phyloP scores from a whole-genome alignment of 2,329 filamentous ascomycete genomes.

The Colletotrichum coccodes region DNA sequence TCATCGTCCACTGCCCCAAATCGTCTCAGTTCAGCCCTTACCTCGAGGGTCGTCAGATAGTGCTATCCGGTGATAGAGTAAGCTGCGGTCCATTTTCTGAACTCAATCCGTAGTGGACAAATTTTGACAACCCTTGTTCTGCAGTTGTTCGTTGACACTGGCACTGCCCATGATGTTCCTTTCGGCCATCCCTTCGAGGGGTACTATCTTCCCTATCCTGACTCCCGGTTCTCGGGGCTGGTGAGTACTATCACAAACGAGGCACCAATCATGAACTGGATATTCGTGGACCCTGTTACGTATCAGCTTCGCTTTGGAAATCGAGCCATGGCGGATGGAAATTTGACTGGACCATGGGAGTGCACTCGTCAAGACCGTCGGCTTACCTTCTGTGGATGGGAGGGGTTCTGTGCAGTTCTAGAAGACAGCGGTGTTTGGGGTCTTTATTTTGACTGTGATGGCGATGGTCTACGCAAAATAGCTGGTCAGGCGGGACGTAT shows the following conservation, averaged over 20 bases:
- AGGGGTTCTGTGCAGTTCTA: slow-evolving; percentile 58
- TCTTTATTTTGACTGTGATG: slow-evolving; percentile 59
- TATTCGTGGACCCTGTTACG: slow-evolving; percentile 56
- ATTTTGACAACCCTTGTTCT: neutral
- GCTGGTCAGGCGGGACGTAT: slow-evolving; percentile 54
- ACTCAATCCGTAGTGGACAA: neutral
- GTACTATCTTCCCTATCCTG: slow-evolving; percentile 68
- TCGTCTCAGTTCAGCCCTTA: slow-evolving; percentile 53
- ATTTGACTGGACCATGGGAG: slow-evolving; percentile 60
- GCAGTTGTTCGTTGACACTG: slow-evolving; percentile 59
- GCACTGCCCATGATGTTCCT: slow-evolving; percentile 38
- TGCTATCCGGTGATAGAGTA: slow-evolving; percentile 56
- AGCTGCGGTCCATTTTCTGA: neutral
- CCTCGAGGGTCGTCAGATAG: slow-evolving; percentile 56
- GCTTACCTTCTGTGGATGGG: slow-evolving; percentile 59
- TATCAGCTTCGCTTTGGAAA: slow-evolving; percentile 58
- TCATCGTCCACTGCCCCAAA: slow-evolving; percentile 57
- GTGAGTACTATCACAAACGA: slow-evolving; percentile 60
- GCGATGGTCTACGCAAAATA: slow-evolving; percentile 53
- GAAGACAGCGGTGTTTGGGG: slow-evolving; percentile 55
- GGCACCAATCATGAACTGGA: slow-evolving; percentile 61
- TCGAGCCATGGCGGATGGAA: slow-evolving; percentile 51
- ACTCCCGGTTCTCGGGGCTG: slow-evolving; percentile 55
- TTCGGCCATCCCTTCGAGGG: slow-evolving; percentile 64
- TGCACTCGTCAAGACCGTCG: slow-evolving; percentile 63